Percentiles rank a stretch among this genome's conserved stretches.
Conservation (phyloP, 2,329 filamentous ascomycete species). For the Fusarium sp. region DNA sequence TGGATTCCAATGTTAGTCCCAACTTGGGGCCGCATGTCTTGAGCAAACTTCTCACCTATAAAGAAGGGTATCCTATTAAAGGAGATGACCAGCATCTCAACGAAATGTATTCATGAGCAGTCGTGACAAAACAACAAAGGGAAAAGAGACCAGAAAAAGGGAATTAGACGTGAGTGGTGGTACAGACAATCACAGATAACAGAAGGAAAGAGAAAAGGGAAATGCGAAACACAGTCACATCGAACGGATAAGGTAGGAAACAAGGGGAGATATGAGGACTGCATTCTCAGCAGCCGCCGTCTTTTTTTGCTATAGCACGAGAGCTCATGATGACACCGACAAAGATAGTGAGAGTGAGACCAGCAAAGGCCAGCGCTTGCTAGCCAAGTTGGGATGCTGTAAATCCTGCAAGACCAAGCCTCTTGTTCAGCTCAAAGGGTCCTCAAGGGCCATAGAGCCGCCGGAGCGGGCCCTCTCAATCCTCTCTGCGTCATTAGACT, state of each 20-base stretch:
- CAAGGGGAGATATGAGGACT: slow-evolving; percentile 34
- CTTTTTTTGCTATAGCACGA: slow-evolving; percentile 12
- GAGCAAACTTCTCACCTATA: slow-evolving; percentile 41
- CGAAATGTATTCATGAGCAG: slow-evolving; percentile 43
- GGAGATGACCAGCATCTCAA: slow-evolving; percentile 54
- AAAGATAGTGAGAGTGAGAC: slow-evolving; percentile 1
- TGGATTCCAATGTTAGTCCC: slow-evolving; percentile 5
- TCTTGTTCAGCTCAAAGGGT: slow-evolving; percentile 33
- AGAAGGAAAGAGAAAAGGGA: slow-evolving; percentile 20
- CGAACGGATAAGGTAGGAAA: slow-evolving; percentile 20
- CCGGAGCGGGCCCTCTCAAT: slow-evolving; percentile 28
- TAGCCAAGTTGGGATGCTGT: slow-evolving; percentile 18
- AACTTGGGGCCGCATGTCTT: background rate
- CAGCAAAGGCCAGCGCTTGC: slow-evolving; percentile 40
- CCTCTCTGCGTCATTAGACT: slow-evolving; percentile 33
- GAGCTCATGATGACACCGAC: background rate
- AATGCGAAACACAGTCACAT: slow-evolving; percentile 34
- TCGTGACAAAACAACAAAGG: slow-evolving; percentile 36
- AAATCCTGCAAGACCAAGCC: slow-evolving; percentile 39
- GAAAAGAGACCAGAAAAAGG: slow-evolving; percentile 8
- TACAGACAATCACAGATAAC: slow-evolving; percentile 24
- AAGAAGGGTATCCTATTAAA: slow-evolving; percentile 42
- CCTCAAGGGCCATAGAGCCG: slow-evolving; percentile 26
- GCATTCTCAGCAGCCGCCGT: slow-evolving; percentile 26
- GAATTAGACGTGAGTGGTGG: slow-evolving; percentile 13